Percentiles rank a stretch among this genome's conserved stretches.
These are phyloP conservation scores for Elsinoe necatrix DNA, from an alignment of 2,329 filamentous ascomycete species.

Conservation along the genomic window DNA sequence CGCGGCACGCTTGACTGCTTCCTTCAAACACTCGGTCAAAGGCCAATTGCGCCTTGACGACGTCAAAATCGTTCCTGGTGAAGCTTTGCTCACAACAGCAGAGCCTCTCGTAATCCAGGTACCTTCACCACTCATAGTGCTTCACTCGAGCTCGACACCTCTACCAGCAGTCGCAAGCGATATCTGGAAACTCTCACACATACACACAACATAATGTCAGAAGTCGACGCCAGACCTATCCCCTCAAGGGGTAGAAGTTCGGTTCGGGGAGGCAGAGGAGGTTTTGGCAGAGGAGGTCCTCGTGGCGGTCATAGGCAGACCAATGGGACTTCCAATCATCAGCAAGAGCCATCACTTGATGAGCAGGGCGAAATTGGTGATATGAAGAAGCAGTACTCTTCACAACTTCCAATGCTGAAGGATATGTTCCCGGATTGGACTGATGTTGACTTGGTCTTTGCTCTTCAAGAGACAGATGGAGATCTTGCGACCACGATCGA, in stretches of 20 bases:
- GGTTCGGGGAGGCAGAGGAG: constrained; percentile 73
- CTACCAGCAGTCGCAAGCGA: not conserved
- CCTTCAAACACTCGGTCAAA: not conserved
- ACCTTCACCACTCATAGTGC: not conserved
- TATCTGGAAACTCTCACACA: constrained; percentile 8
- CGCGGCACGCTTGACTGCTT: not conserved
- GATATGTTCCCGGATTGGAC: constrained; percentile 96
- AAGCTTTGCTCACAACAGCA: constrained; percentile 4
- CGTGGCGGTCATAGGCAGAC: constrained; percentile 39
- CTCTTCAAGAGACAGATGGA: constrained; percentile 78
- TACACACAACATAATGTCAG: constrained; percentile 62
- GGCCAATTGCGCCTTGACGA: constrained; percentile 9
- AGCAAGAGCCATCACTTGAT: constrained; percentile 55
- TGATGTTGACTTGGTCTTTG: constrained; percentile 87
- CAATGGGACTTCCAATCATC: constrained; percentile 61
- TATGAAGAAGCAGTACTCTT: constrained; percentile 81
- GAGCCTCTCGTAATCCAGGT: constrained; percentile 6
- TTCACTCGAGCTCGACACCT: not conserved
- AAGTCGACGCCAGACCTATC: constrained; percentile 76
- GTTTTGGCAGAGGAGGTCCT: constrained; percentile 47
- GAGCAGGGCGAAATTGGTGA: constrained; percentile 87
- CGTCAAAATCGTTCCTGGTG: not conserved
- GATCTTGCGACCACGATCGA: constrained; percentile 64
- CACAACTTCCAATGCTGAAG: constrained; percentile 71
- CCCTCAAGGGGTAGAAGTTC: constrained; percentile 84